Evolutionary conservation across 2,329 filamentous ascomycete genomes (phyloP).

Genomic region (Talaromyces albobiverticillius): DNA sequence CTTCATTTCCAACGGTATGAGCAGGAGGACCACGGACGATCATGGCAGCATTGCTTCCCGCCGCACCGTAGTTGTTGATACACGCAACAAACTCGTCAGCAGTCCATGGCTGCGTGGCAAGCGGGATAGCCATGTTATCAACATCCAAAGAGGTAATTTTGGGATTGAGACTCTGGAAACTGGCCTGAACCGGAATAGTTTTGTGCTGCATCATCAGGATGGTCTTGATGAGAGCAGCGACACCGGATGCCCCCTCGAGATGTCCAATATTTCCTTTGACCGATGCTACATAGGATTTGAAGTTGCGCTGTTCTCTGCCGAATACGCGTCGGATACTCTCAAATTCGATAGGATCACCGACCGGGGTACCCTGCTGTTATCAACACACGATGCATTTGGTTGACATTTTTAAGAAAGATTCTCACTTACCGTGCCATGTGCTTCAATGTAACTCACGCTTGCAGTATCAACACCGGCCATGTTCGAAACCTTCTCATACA

Average conservation of each 20-base stretch:
- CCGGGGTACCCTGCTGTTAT: conserved; percentile 19
- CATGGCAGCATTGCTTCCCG: conserved; percentile 27
- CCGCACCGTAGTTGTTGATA: conserved; percentile 32
- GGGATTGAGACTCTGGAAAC: conserved; percentile 23
- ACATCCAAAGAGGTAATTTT: conserved; percentile 16
- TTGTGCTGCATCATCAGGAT: conserved; percentile 37
- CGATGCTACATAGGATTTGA: conserved; percentile 23
- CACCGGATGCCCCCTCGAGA: conserved; percentile 26
- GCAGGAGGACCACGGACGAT: conserved; percentile 24
- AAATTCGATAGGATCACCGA: conserved; percentile 23
- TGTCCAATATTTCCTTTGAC: conserved; percentile 35
- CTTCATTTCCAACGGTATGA: conserved; percentile 17
- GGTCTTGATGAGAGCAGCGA: conserved; percentile 25
- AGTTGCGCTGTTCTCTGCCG: conserved; percentile 8
- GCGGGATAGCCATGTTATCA: conserved; percentile 18
- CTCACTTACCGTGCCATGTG: conserved; percentile 29
- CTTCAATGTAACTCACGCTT: conserved; percentile 31
- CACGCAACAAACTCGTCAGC: conserved; percentile 14
- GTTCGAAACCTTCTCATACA: conserved; percentile 37
- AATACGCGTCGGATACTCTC: conserved; percentile 13
- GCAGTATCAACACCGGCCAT: conserved; percentile 29
- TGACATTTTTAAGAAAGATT: not conserved
- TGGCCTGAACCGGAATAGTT: conserved; percentile 26
- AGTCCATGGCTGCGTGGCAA: conserved; percentile 11
- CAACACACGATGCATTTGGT: not conserved